These are phyloP conservation scores for Kondoa subrosea DNA, from an alignment of 768 basidiomycete species.

Conservation along the genomic window DNA sequence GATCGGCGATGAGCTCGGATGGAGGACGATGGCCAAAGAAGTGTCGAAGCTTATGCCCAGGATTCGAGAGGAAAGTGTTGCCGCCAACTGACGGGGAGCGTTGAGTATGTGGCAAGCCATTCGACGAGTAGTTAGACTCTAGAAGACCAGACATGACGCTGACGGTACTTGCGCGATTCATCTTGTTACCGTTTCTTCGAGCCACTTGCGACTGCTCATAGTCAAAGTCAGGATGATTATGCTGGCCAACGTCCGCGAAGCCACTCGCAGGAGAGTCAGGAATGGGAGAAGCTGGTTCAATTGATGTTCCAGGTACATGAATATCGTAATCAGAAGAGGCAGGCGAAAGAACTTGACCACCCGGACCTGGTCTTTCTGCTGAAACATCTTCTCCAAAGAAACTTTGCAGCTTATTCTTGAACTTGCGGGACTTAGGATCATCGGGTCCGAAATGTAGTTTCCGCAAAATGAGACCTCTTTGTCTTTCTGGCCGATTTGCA, in stretches of 20 bases:
- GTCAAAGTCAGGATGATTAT: slow-evolving; percentile 34
- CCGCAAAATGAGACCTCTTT: slow-evolving; percentile 23
- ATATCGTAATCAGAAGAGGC: slow-evolving; percentile 31
- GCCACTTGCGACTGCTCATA: slow-evolving; percentile 16
- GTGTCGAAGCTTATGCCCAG: slow-evolving; percentile 52
- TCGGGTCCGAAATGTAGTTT: slow-evolving; percentile 15
- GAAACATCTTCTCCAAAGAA: slow-evolving; percentile 26
- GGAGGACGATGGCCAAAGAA: slow-evolving; percentile 98
- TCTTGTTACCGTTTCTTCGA: slow-evolving; percentile 37
- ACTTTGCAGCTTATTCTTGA: slow-evolving; percentile 24
- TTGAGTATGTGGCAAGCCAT: slow-evolving; percentile 10
- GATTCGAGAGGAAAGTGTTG: neutral
- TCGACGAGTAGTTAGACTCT: slow-evolving; percentile 34
- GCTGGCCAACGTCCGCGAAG: neutral
- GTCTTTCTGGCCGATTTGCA: slow-evolving; percentile 21
- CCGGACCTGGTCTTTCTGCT: neutral
- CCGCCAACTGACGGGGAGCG: slow-evolving; percentile 30
- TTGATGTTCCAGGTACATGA: slow-evolving; percentile 24
- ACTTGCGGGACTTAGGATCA: slow-evolving; percentile 5
- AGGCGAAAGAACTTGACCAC: slow-evolving; percentile 30
- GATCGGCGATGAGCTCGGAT: slow-evolving; percentile 86
- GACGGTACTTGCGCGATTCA: slow-evolving; percentile 83
- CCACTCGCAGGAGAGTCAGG: slow-evolving; percentile 25
- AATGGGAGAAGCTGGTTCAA: slow-evolving; percentile 25
- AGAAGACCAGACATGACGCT: slow-evolving; percentile 75